Evolutionary conservation across 345 rosid species (phyloP).

Genomic region (Syzygium aromaticum): DNA sequence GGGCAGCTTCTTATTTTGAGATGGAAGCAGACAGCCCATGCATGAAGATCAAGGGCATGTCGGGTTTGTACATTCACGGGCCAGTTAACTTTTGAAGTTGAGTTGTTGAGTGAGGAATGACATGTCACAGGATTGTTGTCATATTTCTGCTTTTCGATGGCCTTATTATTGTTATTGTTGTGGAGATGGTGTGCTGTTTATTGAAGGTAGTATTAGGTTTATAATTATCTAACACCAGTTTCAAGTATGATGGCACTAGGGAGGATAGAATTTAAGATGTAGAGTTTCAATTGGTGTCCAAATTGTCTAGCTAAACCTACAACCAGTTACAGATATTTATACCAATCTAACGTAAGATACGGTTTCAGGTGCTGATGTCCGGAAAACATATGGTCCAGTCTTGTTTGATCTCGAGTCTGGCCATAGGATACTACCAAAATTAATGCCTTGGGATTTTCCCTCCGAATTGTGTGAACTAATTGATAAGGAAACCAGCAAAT

Average conservation of each 20-base stretch:
- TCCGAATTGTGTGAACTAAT: constrained; percentile 66
- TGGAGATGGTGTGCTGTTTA: background rate
- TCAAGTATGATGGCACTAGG: background rate
- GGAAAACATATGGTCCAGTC: constrained; percentile 11
- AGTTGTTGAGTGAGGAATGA: background rate
- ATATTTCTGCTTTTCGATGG: background rate
- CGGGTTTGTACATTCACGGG: background rate
- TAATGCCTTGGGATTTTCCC: constrained; percentile 63
- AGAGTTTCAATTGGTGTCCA: background rate
- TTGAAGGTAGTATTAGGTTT: background rate
- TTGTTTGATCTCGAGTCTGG: constrained; percentile 53
- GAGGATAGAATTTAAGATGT: background rate
- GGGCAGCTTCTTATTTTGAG: background rate
- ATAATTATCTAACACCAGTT: background rate
- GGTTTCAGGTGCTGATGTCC: constrained; percentile 30
- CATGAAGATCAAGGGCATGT: background rate
- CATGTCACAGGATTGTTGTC: background rate
- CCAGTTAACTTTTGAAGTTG: background rate
- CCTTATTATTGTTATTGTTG: background rate
- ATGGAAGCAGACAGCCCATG: background rate
- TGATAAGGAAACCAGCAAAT: constrained; percentile 52
- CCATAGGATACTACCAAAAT: constrained; percentile 50
- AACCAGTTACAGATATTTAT: background rate
- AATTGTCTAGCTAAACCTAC: background rate
- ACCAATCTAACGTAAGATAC: background rate